Base-by-base conservation (phyloP, 352 stramenopile species). In the Globisporangium acanthophoron region DNA sequence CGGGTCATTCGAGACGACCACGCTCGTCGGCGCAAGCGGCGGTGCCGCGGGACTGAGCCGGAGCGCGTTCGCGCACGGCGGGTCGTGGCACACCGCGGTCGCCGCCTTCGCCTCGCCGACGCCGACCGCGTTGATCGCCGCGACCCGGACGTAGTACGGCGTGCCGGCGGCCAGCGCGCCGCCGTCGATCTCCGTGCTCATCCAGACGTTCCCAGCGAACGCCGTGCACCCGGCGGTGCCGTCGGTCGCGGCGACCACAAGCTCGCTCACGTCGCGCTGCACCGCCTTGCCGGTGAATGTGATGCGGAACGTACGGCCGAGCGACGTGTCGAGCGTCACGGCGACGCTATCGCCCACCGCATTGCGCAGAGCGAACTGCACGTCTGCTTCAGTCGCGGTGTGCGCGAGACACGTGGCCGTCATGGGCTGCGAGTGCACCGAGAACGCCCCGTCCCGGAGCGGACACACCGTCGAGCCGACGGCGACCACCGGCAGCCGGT, bases 121-220 rank as follows among this genome's bases (percentile, higher is more conserved):
- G 2, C 95, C 96, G 46, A 94, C 73, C 2, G 60, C 69, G 63
- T 98, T 98, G 2, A 96, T 54, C 8, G 95, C 94, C 5, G 87
- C 76, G 0, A 98, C 76, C 12, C 88, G 79, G 3, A 98, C 74
- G 57, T 86, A 97, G 67, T 98, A 98, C 1, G 76, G 64, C 29
- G 79, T 77, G 1, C 95, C 95, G 27, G 89, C 67, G 29, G 61
- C 61, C 6, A 99, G 52, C 3, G 76, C 63, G 16, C 82, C 88
- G 9, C 91, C 91, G 54, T 97, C 70, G 27, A 98, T 64, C 39
- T 94, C 70, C 0, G 79, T 92, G 1, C 52, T 56, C 4, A 72
- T 87, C 83, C 80, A 92, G 4, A 82, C 73, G 3, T 77, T 85
- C 3, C 80, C 80, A 15, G 64, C 61, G 13, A 93, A 48, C 18